phyloP scores from a whole-genome alignment of 108 stramenopile species.

The Fistulifera pelliculosa region DNA sequence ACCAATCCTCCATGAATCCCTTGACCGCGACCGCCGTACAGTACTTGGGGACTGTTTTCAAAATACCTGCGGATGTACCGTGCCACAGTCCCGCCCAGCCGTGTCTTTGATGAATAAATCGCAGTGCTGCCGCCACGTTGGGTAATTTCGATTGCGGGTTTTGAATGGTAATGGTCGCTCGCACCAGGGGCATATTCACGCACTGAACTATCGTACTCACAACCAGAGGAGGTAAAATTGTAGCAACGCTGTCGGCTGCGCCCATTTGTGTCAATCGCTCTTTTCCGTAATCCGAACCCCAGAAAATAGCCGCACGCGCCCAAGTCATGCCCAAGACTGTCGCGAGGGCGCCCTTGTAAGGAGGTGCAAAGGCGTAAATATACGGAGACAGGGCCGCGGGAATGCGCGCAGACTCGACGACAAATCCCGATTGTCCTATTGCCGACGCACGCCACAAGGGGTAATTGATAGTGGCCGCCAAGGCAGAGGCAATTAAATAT shows the following conservation, averaged over 20 bases:
- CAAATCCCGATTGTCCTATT: constrained; percentile 77
- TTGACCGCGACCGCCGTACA: constrained; percentile 89
- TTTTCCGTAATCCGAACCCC: constrained; percentile 81
- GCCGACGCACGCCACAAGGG: constrained; percentile 73
- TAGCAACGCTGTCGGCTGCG: constrained; percentile 23
- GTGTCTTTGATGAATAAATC: constrained; percentile 61
- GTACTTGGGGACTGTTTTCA: constrained; percentile 99
- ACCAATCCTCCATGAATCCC: constrained; percentile 57
- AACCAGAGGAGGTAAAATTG: constrained; percentile 77
- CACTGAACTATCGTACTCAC: constrained; percentile 81
- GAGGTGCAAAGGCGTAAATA: constrained; percentile 84
- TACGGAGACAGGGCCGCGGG: constrained; percentile 44
- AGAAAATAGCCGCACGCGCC: constrained; percentile 96
- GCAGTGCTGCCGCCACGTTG: not conserved
- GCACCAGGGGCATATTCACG: constrained; percentile 91
- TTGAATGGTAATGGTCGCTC: constrained; percentile 88
- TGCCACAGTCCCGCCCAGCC: constrained; percentile 82
- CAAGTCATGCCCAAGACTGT: constrained; percentile 94
- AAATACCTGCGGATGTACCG: constrained; percentile 87
- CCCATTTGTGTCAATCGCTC: constrained; percentile 13
- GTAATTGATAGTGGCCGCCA: constrained; percentile 69
- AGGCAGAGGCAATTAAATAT: constrained; percentile 57
- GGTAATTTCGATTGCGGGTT: constrained; percentile 43
- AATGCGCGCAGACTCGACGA: constrained; percentile 14
- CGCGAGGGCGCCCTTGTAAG: constrained; percentile 88